These are phyloP conservation scores for Tolypocladium paradoxum DNA, from an alignment of 2,329 filamentous ascomycete species.

Conservation along the genomic window DNA sequence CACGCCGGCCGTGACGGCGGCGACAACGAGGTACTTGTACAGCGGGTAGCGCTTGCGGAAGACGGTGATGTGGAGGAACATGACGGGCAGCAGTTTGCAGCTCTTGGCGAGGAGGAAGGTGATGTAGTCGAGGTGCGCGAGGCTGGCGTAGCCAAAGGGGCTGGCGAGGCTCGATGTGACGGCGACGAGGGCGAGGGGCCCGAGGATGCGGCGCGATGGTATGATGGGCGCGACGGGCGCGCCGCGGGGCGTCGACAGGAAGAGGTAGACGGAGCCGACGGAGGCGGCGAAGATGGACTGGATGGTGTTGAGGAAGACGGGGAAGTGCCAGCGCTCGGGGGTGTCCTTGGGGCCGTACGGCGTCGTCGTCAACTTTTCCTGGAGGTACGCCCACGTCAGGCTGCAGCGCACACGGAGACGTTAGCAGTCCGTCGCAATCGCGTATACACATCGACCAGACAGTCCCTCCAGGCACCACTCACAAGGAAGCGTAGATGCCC, in stretches of 20 bases:
- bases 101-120: slow-evolving; percentile 96
- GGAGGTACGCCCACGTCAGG: slow-evolving; percentile 89
- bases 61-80: slow-evolving; percentile 88
- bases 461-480: slow-evolving; percentile 22
- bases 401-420: slow-evolving; percentile 31
- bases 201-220: slow-evolving; percentile 62
- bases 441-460: background rate
- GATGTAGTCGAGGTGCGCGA: slow-evolving; percentile 94
- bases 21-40: slow-evolving; percentile 93
- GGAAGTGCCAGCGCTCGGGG: slow-evolving; percentile 78
- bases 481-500: slow-evolving; percentile 97
- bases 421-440: background rate
- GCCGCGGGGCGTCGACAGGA: slow-evolving; percentile 43
- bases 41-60: slow-evolving; percentile 84
- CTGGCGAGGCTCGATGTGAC: slow-evolving; percentile 80
- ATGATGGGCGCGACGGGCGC: slow-evolving; percentile 53
- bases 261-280: slow-evolving; percentile 73
- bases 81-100: slow-evolving; percentile 97
- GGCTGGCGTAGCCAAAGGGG: slow-evolving; percentile 89
- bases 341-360: slow-evolving; percentile 56
- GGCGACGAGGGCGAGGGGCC: slow-evolving; percentile 73
- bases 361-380: slow-evolving; percentile 95
- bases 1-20: slow-evolving; percentile 82
- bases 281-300: slow-evolving; percentile 82
- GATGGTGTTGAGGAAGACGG: slow-evolving; percentile 91